Percentiles rank a stretch among this genome's conserved stretches.
Evolutionary conservation across 192 early-diverging fungal species (phyloP).

Genomic region (Radiomyces spectabilis): DNA sequence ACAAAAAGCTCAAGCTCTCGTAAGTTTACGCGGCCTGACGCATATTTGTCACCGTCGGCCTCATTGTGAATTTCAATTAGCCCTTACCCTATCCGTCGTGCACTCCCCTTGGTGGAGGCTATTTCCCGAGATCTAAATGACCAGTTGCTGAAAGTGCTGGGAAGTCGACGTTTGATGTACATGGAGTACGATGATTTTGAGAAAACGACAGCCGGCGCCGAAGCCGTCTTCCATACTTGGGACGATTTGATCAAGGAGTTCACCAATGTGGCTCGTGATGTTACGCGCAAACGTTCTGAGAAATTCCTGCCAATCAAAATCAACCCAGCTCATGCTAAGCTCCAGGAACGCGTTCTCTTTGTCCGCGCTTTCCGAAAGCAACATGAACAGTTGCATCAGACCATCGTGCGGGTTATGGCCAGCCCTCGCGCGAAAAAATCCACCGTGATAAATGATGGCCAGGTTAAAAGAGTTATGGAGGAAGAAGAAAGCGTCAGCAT

Average conservation of each 20-base stretch:
- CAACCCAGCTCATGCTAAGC: slow-evolving; percentile 78
- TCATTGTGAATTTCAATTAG: slow-evolving; percentile 13
- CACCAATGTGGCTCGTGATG: slow-evolving; percentile 87
- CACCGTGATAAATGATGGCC: slow-evolving; percentile 28
- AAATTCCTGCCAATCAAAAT: slow-evolving; percentile 96
- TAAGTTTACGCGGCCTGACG: slow-evolving; percentile 34
- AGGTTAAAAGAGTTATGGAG: slow-evolving; percentile 26
- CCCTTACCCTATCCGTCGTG: slow-evolving; percentile 85
- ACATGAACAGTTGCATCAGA: slow-evolving; percentile 97
- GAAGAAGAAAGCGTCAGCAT: slow-evolving; percentile 43
- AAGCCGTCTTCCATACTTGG: slow-evolving; percentile 89
- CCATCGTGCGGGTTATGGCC: slow-evolving; percentile 89
- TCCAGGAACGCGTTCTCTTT: slow-evolving; percentile 91
- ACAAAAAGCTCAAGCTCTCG: slow-evolving; percentile 95
- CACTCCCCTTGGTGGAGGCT: slow-evolving; percentile 88
- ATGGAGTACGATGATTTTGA: slow-evolving; percentile 93
- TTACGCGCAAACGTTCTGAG: slow-evolving; percentile 81
- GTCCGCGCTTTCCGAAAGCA: slow-evolving; percentile 89
- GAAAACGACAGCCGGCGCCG: slow-evolving; percentile 69
- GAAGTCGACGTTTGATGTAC: slow-evolving; percentile 86
- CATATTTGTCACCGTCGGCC: not conserved
- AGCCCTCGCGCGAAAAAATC: slow-evolving; percentile 36
- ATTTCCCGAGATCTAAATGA: slow-evolving; percentile 94
- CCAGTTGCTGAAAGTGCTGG: slow-evolving; percentile 82
- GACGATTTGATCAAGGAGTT: slow-evolving; percentile 95